Evolutionary conservation across 768 basidiomycete species (phyloP).

Genomic region (Boletus edulis): DNA sequence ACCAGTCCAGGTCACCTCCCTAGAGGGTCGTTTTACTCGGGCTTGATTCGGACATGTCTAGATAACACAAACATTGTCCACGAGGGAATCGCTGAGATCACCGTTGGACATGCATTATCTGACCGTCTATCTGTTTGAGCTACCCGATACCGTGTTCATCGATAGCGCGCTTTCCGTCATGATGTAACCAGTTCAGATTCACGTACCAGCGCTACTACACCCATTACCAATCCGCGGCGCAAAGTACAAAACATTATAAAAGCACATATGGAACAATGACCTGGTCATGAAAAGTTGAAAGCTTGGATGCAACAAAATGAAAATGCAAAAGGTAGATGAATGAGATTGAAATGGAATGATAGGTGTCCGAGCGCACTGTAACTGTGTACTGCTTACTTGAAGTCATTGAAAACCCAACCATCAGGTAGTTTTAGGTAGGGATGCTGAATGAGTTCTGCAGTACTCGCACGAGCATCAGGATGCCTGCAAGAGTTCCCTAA

Average conservation of each 20-base stretch:
- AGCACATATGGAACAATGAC: constrained; percentile 31
- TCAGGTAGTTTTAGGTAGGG: constrained; percentile 70
- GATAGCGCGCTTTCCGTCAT: neutral
- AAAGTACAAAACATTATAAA: constrained; percentile 33
- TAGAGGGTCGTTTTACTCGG: constrained; percentile 66
- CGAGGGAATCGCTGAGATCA: too few relatives aligned
- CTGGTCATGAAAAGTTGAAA: constrained; percentile 14
- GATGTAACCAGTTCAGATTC: constrained; percentile 19
- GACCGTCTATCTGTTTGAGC: too few relatives aligned
- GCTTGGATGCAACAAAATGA: constrained; percentile 23
- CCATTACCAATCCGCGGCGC: constrained; percentile 26
- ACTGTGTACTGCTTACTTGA: constrained; percentile 22
- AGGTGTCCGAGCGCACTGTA: constrained; percentile 14
- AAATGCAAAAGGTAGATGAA: constrained; percentile 26
- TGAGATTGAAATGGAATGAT: constrained; percentile 22
- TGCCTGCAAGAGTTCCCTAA: constrained; percentile 45
- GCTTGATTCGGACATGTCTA: constrained; percentile 38
- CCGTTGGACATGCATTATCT: too few relatives aligned
- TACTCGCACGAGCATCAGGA: constrained; percentile 79
- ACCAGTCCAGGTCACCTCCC: constrained; percentile 68
- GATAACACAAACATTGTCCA: too few relatives aligned
- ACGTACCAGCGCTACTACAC: constrained; percentile 32
- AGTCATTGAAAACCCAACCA: constrained; percentile 73
- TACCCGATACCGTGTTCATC: neutral
- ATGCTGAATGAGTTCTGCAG: constrained; percentile 76